Base-by-base conservation (phyloP, 352 stramenopile species). In the Phytophthora nicotianae region DNA sequence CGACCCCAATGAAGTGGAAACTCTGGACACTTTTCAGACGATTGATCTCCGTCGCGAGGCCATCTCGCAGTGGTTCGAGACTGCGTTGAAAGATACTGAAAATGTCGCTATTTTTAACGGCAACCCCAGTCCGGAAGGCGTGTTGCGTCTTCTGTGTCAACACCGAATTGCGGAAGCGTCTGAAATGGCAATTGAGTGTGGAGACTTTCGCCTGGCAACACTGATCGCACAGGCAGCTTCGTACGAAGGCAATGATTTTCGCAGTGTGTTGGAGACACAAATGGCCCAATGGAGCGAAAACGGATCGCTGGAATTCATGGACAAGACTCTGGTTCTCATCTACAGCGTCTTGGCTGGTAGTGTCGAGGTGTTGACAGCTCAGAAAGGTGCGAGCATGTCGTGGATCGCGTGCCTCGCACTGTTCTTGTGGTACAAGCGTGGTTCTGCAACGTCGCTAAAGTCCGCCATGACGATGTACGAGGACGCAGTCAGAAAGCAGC, bases 1-100 rank as follows among this genome's bases (percentile, higher is more conserved):
- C 51, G 75, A 88, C 41, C 68, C 80, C 8, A 77, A 69, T 42
- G 83, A 87, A 61, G 55, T 83, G 21, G 83, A 92, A 58, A 88
- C 69, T 29, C 53, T 88, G 33, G 76, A 90, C 58, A 87, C 64
- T 7, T 89, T 89, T 48, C 83, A 86, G 49, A 84, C 72, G 42
- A 66, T 90, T 8, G 83, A 92, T 51, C 50, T 92, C 41, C 81
- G 85, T 2, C 82, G 86, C 16, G 81, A 91, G 52, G 81, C 81
- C 0, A 86, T 91, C 16, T 90, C 83, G 4, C 84, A 76, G 42
- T 94, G 86, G 86, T 88, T 94, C 52, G 83, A 92, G 62, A 51
- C 62, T 21, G 79, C 82, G 1, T 45, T 90, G 23, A 56, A 65
- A 33, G 49, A 64, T 52, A 46, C 49, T 13, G 51, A 48, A 13